A percentile compares a stretch with the other conserved stretches of the same genome.
Conservation (phyloP, 441 rosid genomes). For the Arabidopsis lyrata region DNA sequence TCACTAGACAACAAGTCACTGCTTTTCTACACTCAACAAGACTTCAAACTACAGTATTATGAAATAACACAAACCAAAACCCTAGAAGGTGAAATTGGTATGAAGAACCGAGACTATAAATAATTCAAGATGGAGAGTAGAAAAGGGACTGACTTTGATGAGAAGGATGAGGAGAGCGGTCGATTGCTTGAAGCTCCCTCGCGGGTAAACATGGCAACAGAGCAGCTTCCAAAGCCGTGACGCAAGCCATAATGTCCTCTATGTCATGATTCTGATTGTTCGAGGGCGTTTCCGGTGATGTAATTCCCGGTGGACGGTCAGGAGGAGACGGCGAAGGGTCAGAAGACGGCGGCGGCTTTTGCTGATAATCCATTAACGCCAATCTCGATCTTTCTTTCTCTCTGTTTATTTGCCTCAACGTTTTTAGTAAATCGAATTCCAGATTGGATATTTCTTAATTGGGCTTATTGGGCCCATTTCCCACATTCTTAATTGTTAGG, state of each 20-base stretch:
- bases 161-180: constrained; percentile 91
- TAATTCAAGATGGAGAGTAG: neutral
- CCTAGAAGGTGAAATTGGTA: constrained; percentile 1
- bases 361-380: constrained; percentile 38
- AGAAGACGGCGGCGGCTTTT: constrained; percentile 32
- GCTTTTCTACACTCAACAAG: neutral
- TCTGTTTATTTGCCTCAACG: neutral
- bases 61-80: constrained; percentile 4
- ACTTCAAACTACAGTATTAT: neutral
- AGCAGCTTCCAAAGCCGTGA: constrained; percentile 81
- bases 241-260: constrained; percentile 75
- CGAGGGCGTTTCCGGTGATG: constrained; percentile 51
- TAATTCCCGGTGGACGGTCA: constrained; percentile 21
- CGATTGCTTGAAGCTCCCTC: constrained; percentile 93
- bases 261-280: constrained; percentile 49
- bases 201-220: constrained; percentile 93
- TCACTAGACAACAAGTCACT: neutral
- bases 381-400: constrained; percentile 17
- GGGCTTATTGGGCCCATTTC: constrained; percentile 24
- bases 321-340: constrained; percentile 41
- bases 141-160: constrained; percentile 75
- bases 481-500: neutral
- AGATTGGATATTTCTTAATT: neutral
- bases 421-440: neutral
- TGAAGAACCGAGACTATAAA: neutral